Conservation (phyloP, 306 rosid genomes). For the Quercus suber region DNA sequence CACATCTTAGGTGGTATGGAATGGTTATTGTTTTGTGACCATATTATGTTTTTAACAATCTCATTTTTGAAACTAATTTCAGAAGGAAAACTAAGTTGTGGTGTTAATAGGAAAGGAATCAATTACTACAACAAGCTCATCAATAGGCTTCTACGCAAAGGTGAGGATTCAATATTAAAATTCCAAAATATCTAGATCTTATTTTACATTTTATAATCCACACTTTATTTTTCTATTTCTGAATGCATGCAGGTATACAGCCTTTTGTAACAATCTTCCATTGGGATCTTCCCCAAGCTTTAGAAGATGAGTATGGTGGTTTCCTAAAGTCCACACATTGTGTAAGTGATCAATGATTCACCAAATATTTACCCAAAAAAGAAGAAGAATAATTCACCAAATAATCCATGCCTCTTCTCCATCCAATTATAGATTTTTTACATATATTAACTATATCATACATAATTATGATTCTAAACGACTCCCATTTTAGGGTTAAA, state of each 20-base stretch:
- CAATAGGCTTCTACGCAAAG: slow-evolving; percentile 43
- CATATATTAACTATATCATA: too few relatives aligned
- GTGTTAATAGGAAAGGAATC: slow-evolving; percentile 51
- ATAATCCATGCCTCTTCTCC: too few relatives aligned
- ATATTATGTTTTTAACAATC: background rate
- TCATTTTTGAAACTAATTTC: background rate
- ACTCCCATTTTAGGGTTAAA: too few relatives aligned
- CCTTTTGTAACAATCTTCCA: slow-evolving; percentile 68
- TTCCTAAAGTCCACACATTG: slow-evolving; percentile 41
- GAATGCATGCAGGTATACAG: slow-evolving; percentile 21
- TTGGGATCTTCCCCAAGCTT: slow-evolving; percentile 69
- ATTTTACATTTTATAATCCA: too few relatives aligned
- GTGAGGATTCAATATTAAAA: slow-evolving; percentile 15
- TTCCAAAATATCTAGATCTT: background rate
- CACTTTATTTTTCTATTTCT: too few relatives aligned
- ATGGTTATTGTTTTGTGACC: slow-evolving; percentile 19
- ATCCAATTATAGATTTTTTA: too few relatives aligned
- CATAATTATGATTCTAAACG: too few relatives aligned
- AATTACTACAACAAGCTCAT: slow-evolving; percentile 55
- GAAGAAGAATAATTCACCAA: too few relatives aligned
- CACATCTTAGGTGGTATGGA: too few relatives aligned
- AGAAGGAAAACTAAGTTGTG: slow-evolving; percentile 56
- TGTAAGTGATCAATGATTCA: slow-evolving; percentile 36
- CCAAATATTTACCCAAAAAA: too few relatives aligned
- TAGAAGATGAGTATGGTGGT: slow-evolving; percentile 64